Base-by-base conservation (phyloP, 2,329 filamentous ascomycete species). In the Cladophialophora carrionii region DNA sequence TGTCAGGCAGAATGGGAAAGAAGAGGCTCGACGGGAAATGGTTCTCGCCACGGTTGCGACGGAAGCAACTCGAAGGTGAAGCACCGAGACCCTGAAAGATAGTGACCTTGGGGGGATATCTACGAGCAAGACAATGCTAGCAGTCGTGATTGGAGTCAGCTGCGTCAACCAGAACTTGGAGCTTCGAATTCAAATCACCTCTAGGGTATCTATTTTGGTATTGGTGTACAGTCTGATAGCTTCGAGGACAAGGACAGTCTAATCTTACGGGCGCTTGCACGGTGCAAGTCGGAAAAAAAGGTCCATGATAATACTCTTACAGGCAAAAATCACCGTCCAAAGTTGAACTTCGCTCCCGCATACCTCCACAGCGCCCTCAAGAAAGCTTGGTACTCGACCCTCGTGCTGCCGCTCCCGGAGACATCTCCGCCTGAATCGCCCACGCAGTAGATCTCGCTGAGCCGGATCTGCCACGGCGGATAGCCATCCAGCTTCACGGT, bases 321-420 rank as follows among this genome's bases (percentile, higher is more conserved):
- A n/a, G 37, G 37, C 37, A 6, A 29, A 43, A 20, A n/a, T 63
- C 59, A 88, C 72, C 84, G 79, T 31, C 93, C 93, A 72, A 93
- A 87, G 64, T 93, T 87, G 85, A 98, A 96, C 77, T 96, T 90
- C 3, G 93, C 94, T 70, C 88, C 88, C 9, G 92, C 90, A 78
- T 87, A 99, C 73, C 89, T 91, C 76, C 91, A 89, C 71, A 99
- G 79, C 0, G 89, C 94, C 68, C 89, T 85, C 69, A 98, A 82
- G 77, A 98, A 99, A 32, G 96, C 90, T 75, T 97, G 93, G 77
- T 99, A 99, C 52, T 92, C 92, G 20, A 99, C 93, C 1, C 76
- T 73, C 60, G 71, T 71, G 46, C 57, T 64, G 14, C 59, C 61
- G 24, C 67, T 64, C 1, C 66, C 69, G 57, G 68, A 70, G 12